Base-by-base conservation (phyloP, 768 basidiomycete species). In the Epithele typhae region DNA sequence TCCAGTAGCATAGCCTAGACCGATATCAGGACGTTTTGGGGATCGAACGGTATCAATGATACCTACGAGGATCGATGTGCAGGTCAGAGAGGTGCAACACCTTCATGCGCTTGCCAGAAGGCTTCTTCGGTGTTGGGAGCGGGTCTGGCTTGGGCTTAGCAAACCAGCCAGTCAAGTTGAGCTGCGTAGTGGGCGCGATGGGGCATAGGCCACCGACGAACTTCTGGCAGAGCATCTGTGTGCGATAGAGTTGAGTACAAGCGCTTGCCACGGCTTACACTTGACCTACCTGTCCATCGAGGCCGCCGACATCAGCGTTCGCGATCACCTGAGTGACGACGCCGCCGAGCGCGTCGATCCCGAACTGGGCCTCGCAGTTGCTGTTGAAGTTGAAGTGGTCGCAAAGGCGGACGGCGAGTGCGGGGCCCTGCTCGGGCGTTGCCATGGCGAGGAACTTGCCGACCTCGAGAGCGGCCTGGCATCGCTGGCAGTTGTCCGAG, bases 61-160 rank as follows among this genome's bases (percentile, higher is more conserved):
- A 56, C 74, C 40, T 54, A 83, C 85, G 75, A 32, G 86, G 81
- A 61, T 89, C 87, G 41, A 90, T 64, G 60, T 88, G 87, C 46
- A 86, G 70, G 57, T 89, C 87, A 1, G 84, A 86, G n/a, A 90
- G 46, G 59, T 89, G 87, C 47, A 90, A 63, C 0, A 88, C 79
- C 59, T 85, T 87, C 35, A 87, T 66, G 30, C 78, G 71, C 56
- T 84, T 64, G 11, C 85, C 85, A 36, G 78, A 84, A 14, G 75
- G 73, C 59, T 72, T 70, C 60, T 73, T 83, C 0, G 72, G 70
- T 8, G 68, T 50, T n/a, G 83, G 84, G 11, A 82, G 72, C 4
- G 81, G 80, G 23, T 74, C 72, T 1, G 87, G 87, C 59, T 89
- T 90, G 3, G 85, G 83, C 62, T 86, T 89, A 23, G 76, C 69